phyloP scores from a whole-genome alignment of 23 red algal species.

The Agarophyton chilense region DNA sequence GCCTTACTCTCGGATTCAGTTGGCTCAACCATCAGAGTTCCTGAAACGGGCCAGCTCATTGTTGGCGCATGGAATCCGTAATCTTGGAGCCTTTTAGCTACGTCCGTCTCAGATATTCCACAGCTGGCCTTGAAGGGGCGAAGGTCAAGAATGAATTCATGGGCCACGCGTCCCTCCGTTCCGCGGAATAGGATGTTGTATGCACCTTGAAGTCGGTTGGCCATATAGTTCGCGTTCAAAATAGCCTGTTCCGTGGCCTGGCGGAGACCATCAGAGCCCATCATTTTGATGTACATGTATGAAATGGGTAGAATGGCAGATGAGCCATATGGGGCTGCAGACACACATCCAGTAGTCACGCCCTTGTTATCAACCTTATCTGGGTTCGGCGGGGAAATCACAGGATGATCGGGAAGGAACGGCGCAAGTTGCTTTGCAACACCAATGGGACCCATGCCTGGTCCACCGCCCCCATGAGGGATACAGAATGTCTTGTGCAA shows the following conservation, averaged over 20 bases:
- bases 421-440: constrained; percentile 95
- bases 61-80: constrained; percentile 99
- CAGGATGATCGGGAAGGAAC: constrained; percentile 96
- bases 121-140: constrained; percentile 91
- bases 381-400: constrained; percentile 70
- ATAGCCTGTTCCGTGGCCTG: constrained; percentile 95
- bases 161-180: constrained; percentile 82
- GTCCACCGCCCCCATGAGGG: constrained; percentile 97
- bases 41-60: constrained; percentile 98
- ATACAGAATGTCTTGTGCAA: constrained; percentile 99
- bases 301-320: constrained; percentile 97
- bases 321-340: constrained; percentile 95
- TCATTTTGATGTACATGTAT: constrained; percentile 99
- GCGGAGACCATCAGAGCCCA: constrained; percentile 91
- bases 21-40: constrained; percentile 99
- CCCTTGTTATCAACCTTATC: constrained; percentile 60
- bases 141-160: constrained; percentile 99
- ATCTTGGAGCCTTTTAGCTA: constrained; percentile 97
- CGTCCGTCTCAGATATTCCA: constrained; percentile 95
- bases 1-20: constrained; percentile 95
- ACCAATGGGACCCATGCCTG: constrained; percentile 98
- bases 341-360: constrained; percentile 68
- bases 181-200: constrained; percentile 93
- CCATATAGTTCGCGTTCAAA: constrained; percentile 99
- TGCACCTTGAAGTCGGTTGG: constrained; percentile 67